These are phyloP conservation scores for Millerago galiae DNA, from an alignment of 805 yeast genomes.

Conservation along the genomic window DNA sequence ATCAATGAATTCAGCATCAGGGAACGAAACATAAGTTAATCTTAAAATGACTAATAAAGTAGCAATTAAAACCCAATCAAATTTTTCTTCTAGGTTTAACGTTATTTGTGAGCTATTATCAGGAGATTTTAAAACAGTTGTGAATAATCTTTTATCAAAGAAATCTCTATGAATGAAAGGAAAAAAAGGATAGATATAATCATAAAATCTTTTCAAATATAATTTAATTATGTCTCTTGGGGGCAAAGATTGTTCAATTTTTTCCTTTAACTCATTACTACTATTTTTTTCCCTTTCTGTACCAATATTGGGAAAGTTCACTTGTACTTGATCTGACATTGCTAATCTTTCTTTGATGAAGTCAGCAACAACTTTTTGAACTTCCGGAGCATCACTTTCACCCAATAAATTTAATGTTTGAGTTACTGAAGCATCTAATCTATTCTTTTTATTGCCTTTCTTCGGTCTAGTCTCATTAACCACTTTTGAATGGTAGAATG, in stretches of 20 bases:
- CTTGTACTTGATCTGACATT: constrained; percentile 7
- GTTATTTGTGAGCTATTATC: constrained; percentile 19
- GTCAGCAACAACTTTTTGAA: constrained; percentile 12
- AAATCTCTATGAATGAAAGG: constrained; percentile 38
- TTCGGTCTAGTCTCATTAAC: constrained; percentile 5
- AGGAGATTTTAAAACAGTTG: constrained; percentile 30
- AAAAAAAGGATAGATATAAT: constrained; percentile 38
- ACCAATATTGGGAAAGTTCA: constrained; percentile 10
- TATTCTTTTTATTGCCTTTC: constrained; percentile 11
- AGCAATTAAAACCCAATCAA: constrained; percentile 36
- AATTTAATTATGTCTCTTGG: constrained; percentile 32
- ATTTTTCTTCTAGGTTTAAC: constrained; percentile 30
- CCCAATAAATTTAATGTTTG: constrained; percentile 16
- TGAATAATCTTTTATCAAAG: constrained; percentile 26
- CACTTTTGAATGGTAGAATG: constrained; percentile 10
- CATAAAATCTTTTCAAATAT: constrained; percentile 36
- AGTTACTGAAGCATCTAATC: constrained; percentile 20
- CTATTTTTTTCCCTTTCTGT: constrained; percentile 7
- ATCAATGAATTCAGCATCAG: constrained; percentile 16
- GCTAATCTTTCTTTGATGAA: constrained; percentile 17
- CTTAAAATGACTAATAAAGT: constrained; percentile 35
- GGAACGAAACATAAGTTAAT: constrained; percentile 35
- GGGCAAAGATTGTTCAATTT: constrained; percentile 33
- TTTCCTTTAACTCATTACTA: constrained; percentile 27
- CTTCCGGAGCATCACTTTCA: constrained; percentile 17